phyloP scores from a whole-genome alignment of 164 flowering plant species.

The Kingdonia uniflora region DNA sequence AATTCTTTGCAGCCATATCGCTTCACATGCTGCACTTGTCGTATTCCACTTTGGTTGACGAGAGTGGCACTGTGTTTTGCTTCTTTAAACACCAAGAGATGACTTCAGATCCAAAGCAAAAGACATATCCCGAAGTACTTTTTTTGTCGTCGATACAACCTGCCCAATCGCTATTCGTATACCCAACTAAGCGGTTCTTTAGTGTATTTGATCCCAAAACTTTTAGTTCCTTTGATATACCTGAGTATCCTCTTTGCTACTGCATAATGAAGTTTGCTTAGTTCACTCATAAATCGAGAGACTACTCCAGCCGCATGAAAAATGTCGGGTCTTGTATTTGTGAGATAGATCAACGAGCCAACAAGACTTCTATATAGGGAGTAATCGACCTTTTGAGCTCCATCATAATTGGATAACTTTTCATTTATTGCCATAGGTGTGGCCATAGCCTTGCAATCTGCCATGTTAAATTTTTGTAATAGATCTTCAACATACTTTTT shows the following conservation, averaged over 20 bases:
- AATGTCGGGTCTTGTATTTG: conserved; percentile 9
- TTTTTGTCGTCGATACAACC: conserved; percentile 1
- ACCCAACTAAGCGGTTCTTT: background rate
- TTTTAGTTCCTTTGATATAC: background rate
- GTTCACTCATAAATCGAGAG: conserved; percentile 9
- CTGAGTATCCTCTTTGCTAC: conserved; percentile 1
- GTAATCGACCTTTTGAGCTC: conserved; percentile 2
- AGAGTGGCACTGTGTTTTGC: background rate
- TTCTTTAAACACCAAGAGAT: conserved; percentile 1
- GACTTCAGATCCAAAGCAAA: background rate
- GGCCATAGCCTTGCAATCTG: conserved; percentile 8
- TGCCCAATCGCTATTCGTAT: conserved; percentile 5
- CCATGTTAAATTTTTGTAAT: conserved; percentile 6
- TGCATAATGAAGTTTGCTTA: conserved; percentile 2
- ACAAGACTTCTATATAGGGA: conserved; percentile 5
- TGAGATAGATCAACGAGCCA: conserved; percentile 7
- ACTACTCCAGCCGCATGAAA: background rate
- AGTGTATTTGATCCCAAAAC: background rate
- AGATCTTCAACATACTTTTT: conserved; percentile 9
- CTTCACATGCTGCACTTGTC: background rate
- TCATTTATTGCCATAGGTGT: conserved; percentile 7
- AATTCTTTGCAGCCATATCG: background rate
- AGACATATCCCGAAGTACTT: background rate
- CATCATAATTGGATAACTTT: conserved; percentile 12
- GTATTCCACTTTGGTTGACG: conserved; percentile 1